phyloP scores from a whole-genome alignment of 1,139 yeast genomes.

The Meyerozyma athensensis region DNA sequence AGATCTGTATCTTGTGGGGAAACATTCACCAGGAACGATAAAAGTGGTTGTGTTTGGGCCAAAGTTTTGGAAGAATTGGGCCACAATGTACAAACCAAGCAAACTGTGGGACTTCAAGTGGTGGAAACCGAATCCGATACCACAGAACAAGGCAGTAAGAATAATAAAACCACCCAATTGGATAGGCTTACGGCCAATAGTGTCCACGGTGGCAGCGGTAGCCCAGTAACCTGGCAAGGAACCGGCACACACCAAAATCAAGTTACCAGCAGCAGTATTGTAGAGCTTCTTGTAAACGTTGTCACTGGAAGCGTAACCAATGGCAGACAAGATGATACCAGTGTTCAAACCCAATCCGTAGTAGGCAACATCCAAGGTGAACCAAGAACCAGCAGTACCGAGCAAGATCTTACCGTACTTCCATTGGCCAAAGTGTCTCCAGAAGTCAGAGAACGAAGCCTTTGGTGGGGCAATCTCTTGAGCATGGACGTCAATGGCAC shows the following conservation, averaged over 20 bases:
- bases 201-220: conserved; percentile 71
- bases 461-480: conserved; percentile 48
- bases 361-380: conserved; percentile 90
- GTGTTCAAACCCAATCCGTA: conserved; percentile 84
- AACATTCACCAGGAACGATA: conserved; percentile 92
- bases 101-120: conserved; percentile 55
- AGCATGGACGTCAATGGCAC: conserved; percentile 46
- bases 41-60: conserved; percentile 97
- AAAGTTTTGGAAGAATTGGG: conserved; percentile 83
- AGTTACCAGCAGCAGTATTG: conserved; percentile 82
- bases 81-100: conserved; percentile 68
- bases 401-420: conserved; percentile 76
- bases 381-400: conserved; percentile 98
- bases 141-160: conserved; percentile 63
- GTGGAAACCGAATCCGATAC: conserved; percentile 77
- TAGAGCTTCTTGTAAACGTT: conserved; percentile 62
- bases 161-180: conserved; percentile 70
- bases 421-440: conserved; percentile 79
- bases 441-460: conserved; percentile 58
- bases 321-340: conserved; percentile 75
- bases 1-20: conserved; percentile 97
- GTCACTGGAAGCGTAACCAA: conserved; percentile 65
- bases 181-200: conserved; percentile 75
- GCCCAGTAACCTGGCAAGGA: conserved; percentile 89
- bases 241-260: conserved; percentile 88